Conservation (phyloP, 139 green algal species). For the Edaphochlamys debaryana region DNA sequence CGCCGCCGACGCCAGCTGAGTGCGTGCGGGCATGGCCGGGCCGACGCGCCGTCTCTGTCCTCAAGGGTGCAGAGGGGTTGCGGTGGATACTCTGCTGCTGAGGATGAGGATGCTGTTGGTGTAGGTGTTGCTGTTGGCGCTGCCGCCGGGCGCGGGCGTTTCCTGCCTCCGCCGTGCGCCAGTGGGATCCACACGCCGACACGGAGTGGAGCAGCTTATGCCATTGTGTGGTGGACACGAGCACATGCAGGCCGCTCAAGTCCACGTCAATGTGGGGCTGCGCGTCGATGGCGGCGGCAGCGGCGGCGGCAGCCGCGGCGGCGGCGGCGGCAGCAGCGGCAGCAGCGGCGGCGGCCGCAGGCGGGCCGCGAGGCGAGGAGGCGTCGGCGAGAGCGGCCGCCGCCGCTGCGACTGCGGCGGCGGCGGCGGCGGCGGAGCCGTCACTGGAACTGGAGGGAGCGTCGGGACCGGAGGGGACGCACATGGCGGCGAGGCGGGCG, state of each 20-base stretch:
- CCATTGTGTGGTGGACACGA: slow-evolving; percentile 25
- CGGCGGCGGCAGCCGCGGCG: too few species aligned
- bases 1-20: too few species aligned
- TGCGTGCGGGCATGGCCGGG: too few species aligned
- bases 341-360: too few species aligned
- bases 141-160: not conserved
- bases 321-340: not conserved
- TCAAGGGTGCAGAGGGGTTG: too few species aligned
- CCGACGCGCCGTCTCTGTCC: too few species aligned
- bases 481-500: too few species aligned
- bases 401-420: not conserved
- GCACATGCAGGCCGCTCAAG: not conserved
- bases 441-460: too few species aligned
- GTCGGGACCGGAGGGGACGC: too few species aligned
- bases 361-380: too few species aligned
- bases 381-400: too few species aligned
- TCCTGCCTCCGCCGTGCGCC: not conserved
- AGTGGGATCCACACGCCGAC: slow-evolving; percentile 16
- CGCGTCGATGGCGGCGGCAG: not conserved
- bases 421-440: too few species aligned
- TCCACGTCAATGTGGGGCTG: slow-evolving; percentile 25
- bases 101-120: not conserved
- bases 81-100: not conserved
- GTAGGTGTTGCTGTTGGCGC: slow-evolving; percentile 2
- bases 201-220: not conserved